Conservation (phyloP, 768 basidiomycete species). For the Serendipita sp. region DNA sequence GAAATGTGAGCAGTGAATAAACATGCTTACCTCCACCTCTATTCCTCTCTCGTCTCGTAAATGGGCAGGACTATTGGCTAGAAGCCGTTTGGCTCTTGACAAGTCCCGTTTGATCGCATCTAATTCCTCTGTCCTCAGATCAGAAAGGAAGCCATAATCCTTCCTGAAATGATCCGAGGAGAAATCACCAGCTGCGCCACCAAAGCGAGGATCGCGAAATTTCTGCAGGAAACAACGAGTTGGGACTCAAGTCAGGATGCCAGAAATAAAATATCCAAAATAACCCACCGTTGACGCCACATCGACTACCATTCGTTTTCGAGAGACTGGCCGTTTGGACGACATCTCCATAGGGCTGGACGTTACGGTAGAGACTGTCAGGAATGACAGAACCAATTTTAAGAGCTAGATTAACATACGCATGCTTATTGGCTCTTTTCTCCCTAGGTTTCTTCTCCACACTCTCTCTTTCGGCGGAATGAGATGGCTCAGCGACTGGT, state of each 20-base stretch:
- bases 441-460: conserved; percentile 14
- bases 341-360: conserved; percentile 63
- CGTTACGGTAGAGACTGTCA: conserved; percentile 3
- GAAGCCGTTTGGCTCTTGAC: conserved; percentile 48
- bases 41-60: conserved; percentile 41
- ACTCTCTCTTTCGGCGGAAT: conserved; percentile 10
- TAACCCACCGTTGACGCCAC: conserved; percentile 41
- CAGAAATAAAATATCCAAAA: not conserved
- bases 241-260: not conserved
- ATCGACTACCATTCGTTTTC: conserved; percentile 54
- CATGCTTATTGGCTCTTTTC: conserved; percentile 53
- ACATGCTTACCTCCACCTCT: conserved; percentile 32
- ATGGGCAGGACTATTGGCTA: conserved; percentile 44
- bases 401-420: conserved; percentile 36
- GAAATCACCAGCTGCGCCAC: conserved; percentile 52
- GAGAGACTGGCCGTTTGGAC: conserved; percentile 70
- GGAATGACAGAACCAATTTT: not conserved
- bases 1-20: not conserved
- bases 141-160: conserved; percentile 61
- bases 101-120: conserved; percentile 45
- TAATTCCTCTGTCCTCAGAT: conserved; percentile 50
- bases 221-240: conserved; percentile 28
- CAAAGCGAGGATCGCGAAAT: conserved; percentile 76
- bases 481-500: conserved; percentile 15
- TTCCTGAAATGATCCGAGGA: conserved; percentile 46